A percentile compares a stretch with the other conserved stretches of the same genome.
These are phyloP conservation scores for Saccharum hybrid DNA, from an alignment of 202 grass and related monocot genomes.

Conservation along the genomic window DNA sequence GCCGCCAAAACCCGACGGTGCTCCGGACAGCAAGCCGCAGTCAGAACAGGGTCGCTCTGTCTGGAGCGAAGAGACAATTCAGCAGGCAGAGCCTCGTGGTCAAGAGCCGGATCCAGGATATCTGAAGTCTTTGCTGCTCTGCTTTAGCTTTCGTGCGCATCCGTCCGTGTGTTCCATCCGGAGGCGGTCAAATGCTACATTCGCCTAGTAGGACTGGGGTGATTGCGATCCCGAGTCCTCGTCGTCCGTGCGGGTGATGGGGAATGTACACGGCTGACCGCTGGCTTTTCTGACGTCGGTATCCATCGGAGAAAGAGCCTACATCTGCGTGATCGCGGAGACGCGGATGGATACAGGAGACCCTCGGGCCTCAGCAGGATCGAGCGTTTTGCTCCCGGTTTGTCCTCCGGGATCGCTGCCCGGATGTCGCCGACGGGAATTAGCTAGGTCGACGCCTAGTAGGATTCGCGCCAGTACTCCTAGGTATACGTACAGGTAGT, in stretches of 20 bases:
- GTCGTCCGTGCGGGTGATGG: neutral
- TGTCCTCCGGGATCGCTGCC: neutral
- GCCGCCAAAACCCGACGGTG: conserved; percentile 1
- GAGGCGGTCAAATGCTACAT: conserved; percentile 35
- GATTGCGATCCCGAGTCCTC: neutral
- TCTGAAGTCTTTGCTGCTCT: neutral
- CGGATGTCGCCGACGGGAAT: neutral
- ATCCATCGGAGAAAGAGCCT: neutral
- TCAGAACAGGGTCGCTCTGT: neutral
- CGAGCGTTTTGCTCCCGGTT: neutral
- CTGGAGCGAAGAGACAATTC: neutral
- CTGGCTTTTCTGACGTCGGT: neutral
- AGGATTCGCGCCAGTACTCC: neutral
- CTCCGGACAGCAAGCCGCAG: neutral
- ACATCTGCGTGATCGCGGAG: neutral
- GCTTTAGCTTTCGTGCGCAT: neutral
- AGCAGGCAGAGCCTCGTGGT: neutral
- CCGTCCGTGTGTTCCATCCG: neutral
- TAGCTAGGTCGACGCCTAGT: neutral
- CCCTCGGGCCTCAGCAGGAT: neutral
- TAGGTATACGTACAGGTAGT: too few relatives aligned
- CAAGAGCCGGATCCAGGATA: conserved; percentile 31
- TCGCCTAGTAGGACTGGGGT: neutral
- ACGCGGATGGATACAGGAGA: neutral
- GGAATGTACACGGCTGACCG: neutral